Base-by-base conservation (phyloP, 2,329 filamentous ascomycete species). In the Aureobasidium pullulans region DNA sequence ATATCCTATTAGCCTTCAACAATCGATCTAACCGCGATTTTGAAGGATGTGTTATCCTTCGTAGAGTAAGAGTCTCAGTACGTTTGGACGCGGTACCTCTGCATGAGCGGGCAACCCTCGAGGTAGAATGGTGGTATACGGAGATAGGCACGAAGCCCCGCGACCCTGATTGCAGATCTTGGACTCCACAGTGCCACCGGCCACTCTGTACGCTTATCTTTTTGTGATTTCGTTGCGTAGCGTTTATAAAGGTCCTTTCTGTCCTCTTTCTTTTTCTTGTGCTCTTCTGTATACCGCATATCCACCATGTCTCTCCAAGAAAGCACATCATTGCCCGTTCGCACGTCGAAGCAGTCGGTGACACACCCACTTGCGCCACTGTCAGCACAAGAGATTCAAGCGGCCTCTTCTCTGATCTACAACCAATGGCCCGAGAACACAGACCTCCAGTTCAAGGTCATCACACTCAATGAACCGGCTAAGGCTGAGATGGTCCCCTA, bases 381-480 rank as follows among this genome's bases (percentile, higher is more conserved):
- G 43, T 80, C 76, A 31, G 76, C 76, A n/a, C 67, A 72, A 23
- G 84, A 87, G 69, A 85, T 87, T 62, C 73, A 73, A 13, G 71
- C 76, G 46, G 77, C 78, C 31, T 75, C 79, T 6, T 65, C 70
- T 1, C 71, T 85, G 34, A 73, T 87, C 62, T 77, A 72, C 60
- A 69, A 71, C 48, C 73, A 77, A 59, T 86, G 84, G 81, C 84
- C 83, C 0, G 71, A 73, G 11, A 75, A 76, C 28, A 80, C 79
- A 2, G 75, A 81, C 32, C 68, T 86, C 44, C 81, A 85, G 54
- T 85, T 84, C 77, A 89, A 89, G 73, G 81, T 81, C 64, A 80
- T 90, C 53, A 88, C 83, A 60, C 61, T 63, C 6, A 54, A 63
- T 39, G 62, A 63, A 46, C 57, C 61, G 5, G 44, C 57, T 11